Conservation (phyloP, 345 rosid species). For the Erucastrum elatum region DNA sequence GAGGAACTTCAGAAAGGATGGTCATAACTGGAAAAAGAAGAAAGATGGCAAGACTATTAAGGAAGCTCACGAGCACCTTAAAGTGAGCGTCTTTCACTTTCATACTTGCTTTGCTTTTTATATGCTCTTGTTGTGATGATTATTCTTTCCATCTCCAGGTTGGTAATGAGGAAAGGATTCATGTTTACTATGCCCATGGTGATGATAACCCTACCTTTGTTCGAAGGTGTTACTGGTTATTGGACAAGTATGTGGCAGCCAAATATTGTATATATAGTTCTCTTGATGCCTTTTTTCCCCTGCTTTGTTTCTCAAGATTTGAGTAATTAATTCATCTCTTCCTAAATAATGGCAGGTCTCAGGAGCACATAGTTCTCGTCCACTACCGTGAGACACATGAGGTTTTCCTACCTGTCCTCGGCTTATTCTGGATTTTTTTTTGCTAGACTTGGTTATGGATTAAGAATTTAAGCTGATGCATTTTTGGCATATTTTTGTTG, state of each 20-base stretch:
- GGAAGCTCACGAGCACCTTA: slow-evolving; percentile 89
- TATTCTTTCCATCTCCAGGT: slow-evolving; percentile 48
- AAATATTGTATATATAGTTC: background rate
- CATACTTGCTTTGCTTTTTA: background rate
- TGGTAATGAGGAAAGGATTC: slow-evolving; percentile 96
- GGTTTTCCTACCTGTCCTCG: slow-evolving; percentile 41
- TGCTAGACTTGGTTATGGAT: slow-evolving; percentile 2
- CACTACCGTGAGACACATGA: slow-evolving; percentile 97
- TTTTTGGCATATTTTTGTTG: slow-evolving; percentile 14
- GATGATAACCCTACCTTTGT: slow-evolving; percentile 85
- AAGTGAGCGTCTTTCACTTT: slow-evolving; percentile 51
- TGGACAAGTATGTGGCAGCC: slow-evolving; percentile 77
- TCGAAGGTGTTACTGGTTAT: slow-evolving; percentile 98
- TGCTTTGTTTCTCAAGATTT: slow-evolving; percentile 9
- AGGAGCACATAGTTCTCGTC: slow-evolving; percentile 95
- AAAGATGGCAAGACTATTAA: slow-evolving; percentile 83
- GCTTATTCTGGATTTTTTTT: slow-evolving; percentile 11
- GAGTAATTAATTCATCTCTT: background rate
- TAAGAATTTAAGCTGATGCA: too few species aligned
- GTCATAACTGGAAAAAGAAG: slow-evolving; percentile 92
- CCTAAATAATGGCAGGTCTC: slow-evolving; percentile 49
- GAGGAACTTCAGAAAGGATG: slow-evolving; percentile 93
- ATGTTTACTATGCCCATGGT: slow-evolving; percentile 98
- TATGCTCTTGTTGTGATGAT: background rate
- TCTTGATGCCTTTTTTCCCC: background rate